Conservation (phyloP, 192 early-diverging fungal genomes). For the Backusella mclennaniae region DNA sequence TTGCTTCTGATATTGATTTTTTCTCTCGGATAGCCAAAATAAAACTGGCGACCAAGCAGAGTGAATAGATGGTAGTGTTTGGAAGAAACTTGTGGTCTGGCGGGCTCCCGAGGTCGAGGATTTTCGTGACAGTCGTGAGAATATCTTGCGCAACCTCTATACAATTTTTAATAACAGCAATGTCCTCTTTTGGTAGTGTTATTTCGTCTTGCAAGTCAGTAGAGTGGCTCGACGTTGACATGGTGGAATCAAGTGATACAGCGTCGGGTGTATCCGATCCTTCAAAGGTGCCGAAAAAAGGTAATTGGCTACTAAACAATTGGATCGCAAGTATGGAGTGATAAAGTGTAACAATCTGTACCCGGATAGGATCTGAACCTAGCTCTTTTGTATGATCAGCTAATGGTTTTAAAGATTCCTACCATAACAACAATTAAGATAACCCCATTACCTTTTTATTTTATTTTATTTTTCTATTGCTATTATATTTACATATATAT, state of each 20-base stretch:
- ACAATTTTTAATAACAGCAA: not conserved
- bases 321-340: slow-evolving; percentile 1
- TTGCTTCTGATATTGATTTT: not conserved
- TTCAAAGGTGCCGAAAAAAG: not conserved
- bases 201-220: not conserved
- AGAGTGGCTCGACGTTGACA: slow-evolving; percentile 1
- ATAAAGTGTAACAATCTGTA: not conserved
- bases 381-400: slow-evolving; percentile 9
- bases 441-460: not conserved
- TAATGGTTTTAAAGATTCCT: slow-evolving; percentile 5
- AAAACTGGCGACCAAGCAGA: not conserved
- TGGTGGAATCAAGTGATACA: not conserved
- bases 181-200: not conserved
- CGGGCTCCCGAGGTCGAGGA: not conserved
- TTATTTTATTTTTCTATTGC: not conserved
- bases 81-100: not conserved
- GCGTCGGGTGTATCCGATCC: not conserved
- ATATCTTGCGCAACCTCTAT: slow-evolving; percentile 2
- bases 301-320: not conserved
- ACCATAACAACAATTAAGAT: slow-evolving; percentile 7
- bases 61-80: not conserved
- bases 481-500: not conserved
- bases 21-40: not conserved
- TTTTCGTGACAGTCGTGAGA: slow-evolving; percentile 5
- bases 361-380: not conserved